Percentiles rank a stretch among this genome's conserved stretches.
phyloP scores from a whole-genome alignment of 2,329 filamentous ascomycete genomes.

The Macroventuria anomochaeta region DNA sequence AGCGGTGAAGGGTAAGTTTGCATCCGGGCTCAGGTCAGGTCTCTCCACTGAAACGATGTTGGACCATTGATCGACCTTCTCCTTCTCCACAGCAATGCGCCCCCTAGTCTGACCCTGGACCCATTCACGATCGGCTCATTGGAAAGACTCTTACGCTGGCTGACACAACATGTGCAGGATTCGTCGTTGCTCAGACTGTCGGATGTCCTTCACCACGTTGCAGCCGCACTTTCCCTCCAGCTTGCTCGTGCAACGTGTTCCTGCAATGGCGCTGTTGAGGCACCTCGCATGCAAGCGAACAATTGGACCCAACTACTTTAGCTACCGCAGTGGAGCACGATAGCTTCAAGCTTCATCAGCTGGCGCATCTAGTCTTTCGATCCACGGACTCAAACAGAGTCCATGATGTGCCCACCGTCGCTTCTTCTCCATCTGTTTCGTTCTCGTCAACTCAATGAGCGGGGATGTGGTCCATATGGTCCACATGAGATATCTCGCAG shows the following conservation, averaged over 20 bases:
- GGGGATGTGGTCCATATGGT: not conserved
- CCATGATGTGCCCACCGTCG: not conserved
- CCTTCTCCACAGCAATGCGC: conserved; percentile 11
- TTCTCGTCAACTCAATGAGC: not conserved
- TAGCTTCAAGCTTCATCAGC: conserved; percentile 7
- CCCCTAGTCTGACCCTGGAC: not conserved
- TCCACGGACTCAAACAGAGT: conserved; percentile 1
- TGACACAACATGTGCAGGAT: conserved; percentile 5
- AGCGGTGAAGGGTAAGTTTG: conserved; percentile 2
- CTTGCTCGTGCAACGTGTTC: conserved; percentile 8
- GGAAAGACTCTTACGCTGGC: not conserved
- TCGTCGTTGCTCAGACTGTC: not conserved
- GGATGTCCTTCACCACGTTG: not conserved
- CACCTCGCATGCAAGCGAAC: conserved; percentile 1
- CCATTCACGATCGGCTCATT: not conserved
- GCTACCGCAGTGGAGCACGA: conserved; percentile 15
- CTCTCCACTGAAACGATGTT: conserved; percentile 3
- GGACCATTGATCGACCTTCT: conserved; percentile 7
- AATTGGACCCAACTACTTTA: conserved; percentile 6
- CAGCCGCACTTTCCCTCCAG: conserved; percentile 8
- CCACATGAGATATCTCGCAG: not conserved
- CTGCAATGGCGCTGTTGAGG: conserved; percentile 11
- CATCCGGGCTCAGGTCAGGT: not conserved
- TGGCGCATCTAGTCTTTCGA: conserved; percentile 1
- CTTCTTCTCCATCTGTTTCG: not conserved